A percentile compares a stretch with the other conserved stretches of the same genome.
phyloP scores from a whole-genome alignment of 148 eudicot species.

The Rhododendron simsii region DNA sequence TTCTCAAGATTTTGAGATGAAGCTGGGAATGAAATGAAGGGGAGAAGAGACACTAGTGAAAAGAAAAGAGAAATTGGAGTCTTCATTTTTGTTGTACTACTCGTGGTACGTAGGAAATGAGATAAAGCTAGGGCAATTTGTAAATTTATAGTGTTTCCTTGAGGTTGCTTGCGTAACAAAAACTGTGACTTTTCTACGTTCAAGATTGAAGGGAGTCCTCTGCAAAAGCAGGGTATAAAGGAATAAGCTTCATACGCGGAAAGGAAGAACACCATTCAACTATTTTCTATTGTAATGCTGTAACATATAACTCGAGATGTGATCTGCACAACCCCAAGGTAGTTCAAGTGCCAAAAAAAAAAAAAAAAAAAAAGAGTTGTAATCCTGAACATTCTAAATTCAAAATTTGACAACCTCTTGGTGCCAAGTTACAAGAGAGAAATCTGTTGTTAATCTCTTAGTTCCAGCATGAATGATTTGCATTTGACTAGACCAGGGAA shows the following conservation, averaged over 20 bases:
- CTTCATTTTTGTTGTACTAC: neutral
- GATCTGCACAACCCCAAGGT: no score
- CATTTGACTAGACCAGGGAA: no score
- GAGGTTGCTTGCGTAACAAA: neutral
- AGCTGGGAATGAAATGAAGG: neutral
- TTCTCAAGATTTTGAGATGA: neutral
- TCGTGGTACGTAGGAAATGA: neutral
- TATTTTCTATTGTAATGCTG: neutral
- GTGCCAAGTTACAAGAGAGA: no score
- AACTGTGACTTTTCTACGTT: neutral
- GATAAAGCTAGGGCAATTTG: neutral
- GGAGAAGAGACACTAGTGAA: neutral
- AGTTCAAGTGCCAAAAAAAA: no score
- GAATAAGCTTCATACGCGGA: neutral
- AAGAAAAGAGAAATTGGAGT: neutral
- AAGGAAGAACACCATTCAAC: neutral
- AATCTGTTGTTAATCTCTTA: no score
- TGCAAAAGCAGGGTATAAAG: neutral
- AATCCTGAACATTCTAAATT: no score
- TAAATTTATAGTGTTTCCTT: neutral
- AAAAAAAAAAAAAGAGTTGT: no score
- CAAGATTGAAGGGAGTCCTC: neutral
- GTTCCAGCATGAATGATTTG: no score
- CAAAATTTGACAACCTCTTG: no score
- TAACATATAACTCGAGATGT: neutral